phyloP scores from a whole-genome alignment of 805 yeast genomes.

The Metschnikowia santaceciliae region DNA sequence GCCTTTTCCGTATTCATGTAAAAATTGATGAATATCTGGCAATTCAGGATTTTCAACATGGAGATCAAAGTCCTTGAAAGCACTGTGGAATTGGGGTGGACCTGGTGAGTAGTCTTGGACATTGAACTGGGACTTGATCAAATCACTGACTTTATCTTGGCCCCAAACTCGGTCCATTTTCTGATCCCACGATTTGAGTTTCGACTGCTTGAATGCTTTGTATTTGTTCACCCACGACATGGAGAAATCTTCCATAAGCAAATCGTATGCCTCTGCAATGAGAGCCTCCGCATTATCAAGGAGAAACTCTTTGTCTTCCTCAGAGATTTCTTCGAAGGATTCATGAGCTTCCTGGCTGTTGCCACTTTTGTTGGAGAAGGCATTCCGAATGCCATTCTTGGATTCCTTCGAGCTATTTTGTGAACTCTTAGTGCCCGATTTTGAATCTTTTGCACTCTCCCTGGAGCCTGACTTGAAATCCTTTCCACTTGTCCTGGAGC shows the following conservation, averaged over 20 bases:
- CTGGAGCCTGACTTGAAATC: not conserved
- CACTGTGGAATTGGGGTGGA: constrained; percentile 28
- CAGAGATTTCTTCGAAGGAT: constrained; percentile 9
- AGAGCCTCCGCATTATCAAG: constrained; percentile 24
- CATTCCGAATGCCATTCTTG: not conserved
- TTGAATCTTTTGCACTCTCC: not conserved
- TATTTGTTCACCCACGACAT: constrained; percentile 34
- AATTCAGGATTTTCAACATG: constrained; percentile 24
- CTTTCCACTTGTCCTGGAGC: not conserved
- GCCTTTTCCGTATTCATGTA: constrained; percentile 38
- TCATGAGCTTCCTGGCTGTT: not conserved
- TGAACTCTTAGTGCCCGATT: not conserved
- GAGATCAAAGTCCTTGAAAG: constrained; percentile 30
- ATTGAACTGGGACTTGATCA: constrained; percentile 30
- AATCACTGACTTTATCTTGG: constrained; percentile 26
- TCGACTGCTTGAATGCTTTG: constrained; percentile 22
- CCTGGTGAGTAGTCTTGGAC: constrained; percentile 34
- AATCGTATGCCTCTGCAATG: constrained; percentile 25
- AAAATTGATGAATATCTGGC: constrained; percentile 35
- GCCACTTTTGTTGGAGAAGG: not conserved
- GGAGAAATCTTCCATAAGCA: constrained; percentile 25
- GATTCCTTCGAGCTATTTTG: not conserved
- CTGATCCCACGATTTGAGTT: constrained; percentile 24
- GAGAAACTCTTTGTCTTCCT: not conserved
- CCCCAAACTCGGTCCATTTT: constrained; percentile 32